A percentile compares a stretch with the other conserved stretches of the same genome.
These are phyloP conservation scores for Ustanciosporium gigantosporum DNA, from an alignment of 1,284 basidiomycete species.

Conservation along the genomic window DNA sequence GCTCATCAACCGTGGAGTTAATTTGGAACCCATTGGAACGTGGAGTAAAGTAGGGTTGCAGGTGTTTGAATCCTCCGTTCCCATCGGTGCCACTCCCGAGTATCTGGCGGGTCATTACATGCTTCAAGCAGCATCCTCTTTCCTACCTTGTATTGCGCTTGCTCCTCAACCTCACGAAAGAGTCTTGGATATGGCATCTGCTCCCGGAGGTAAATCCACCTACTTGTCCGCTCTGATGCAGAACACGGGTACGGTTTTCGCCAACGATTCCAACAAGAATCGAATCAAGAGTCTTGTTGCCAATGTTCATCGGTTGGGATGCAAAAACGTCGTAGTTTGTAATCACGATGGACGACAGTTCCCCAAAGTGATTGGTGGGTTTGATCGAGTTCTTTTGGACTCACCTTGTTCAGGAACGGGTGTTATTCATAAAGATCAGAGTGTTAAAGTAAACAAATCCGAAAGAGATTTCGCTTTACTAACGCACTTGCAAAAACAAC, in stretches of 20 bases:
- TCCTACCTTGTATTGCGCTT: conserved; percentile 97
- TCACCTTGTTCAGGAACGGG: conserved; percentile 98
- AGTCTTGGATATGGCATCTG: conserved; percentile 96
- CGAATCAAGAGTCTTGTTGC: conserved; percentile 95
- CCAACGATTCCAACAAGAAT: conserved; percentile 93
- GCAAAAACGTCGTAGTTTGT: conserved; percentile 96
- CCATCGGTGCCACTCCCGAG: conserved; percentile 91
- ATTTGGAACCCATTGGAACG: conserved; percentile 87
- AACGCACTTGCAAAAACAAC: conserved; percentile 95
- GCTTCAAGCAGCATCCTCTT: conserved; percentile 97
- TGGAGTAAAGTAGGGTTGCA: conserved; percentile 99
- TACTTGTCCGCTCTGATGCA: conserved; percentile 72
- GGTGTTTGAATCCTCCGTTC: conserved; percentile 93
- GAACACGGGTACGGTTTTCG: conserved; percentile 97
- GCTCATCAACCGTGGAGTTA: conserved; percentile 95
- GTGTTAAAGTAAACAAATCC: conserved; percentile 97
- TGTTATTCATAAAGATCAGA: conserved; percentile 95
- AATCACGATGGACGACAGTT: conserved; percentile 97
- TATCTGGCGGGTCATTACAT: conserved; percentile 99
- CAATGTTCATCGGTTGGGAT: conserved; percentile 94
- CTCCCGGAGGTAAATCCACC: conserved; percentile 95
- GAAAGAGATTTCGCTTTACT: conserved; percentile 87
- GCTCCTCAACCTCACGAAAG: conserved; percentile 90
- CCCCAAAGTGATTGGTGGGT: conserved; percentile 99
- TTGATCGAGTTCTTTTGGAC: conserved; percentile 92